Conservation (phyloP, 345 rosid species). For the Arabidopsis suecica region DNA sequence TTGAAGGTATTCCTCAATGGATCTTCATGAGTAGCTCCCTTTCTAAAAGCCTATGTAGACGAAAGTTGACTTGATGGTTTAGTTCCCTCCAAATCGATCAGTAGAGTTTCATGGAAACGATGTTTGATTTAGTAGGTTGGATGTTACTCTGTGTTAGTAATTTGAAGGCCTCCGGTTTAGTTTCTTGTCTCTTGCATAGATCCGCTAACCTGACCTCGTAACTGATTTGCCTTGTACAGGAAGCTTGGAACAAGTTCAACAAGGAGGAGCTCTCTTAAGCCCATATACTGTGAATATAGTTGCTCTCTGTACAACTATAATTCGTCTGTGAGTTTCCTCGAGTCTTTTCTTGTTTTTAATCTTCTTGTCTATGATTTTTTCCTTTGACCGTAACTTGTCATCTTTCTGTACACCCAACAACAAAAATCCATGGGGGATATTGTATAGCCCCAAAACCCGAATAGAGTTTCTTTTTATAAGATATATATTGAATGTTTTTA, state of each 20-base stretch:
- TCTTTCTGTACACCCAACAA: conserved; percentile 24
- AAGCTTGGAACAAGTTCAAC: conserved; percentile 53
- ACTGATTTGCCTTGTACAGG: conserved; percentile 36
- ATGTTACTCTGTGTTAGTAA: not conserved
- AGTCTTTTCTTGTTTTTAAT: conserved; percentile 22
- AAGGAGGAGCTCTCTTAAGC: conserved; percentile 48
- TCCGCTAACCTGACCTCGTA: not conserved
- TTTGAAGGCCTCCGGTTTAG: not conserved
- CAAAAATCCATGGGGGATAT: conserved; percentile 32
- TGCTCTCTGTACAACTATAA: conserved; percentile 24
- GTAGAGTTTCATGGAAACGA: not conserved
- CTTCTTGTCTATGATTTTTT: conserved; percentile 11
- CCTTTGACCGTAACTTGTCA: conserved; percentile 12
- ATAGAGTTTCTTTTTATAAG: conserved; percentile 12
- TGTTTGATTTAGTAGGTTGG: not conserved
- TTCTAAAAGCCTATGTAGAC: not conserved
- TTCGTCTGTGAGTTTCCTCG: conserved; percentile 25
- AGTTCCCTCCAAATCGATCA: not conserved
- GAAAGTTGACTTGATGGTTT: not conserved
- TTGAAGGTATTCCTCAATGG: conserved; percentile 66
- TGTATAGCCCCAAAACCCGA: conserved; percentile 42
- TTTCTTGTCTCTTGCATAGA: conserved; percentile 19
- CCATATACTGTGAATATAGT: conserved; percentile 15
- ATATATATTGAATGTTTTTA: conserved; percentile 21
- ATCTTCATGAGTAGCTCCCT: conserved; percentile 26